Conservation (phyloP, 305 asterid genomes). For the Fraxinus ornus region DNA sequence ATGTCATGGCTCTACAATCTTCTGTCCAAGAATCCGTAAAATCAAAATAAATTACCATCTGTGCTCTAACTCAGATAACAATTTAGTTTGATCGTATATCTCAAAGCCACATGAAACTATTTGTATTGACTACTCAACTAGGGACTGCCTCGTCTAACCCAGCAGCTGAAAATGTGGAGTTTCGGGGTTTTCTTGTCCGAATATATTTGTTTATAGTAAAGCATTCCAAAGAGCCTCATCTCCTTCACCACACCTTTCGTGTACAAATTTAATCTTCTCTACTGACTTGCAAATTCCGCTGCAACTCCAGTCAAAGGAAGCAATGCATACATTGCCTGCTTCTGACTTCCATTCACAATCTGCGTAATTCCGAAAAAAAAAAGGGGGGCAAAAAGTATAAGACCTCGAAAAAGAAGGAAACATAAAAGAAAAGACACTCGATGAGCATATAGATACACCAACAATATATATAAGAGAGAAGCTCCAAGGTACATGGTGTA, state of each 20-base stretch:
- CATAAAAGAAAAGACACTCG: not conserved
- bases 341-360: constrained; percentile 54
- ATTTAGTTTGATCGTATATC: not conserved
- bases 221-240: constrained; percentile 50
- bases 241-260: constrained; percentile 48
- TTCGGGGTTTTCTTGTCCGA: not conserved
- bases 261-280: constrained; percentile 42
- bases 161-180: not conserved
- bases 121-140: not conserved
- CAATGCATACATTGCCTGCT: constrained; percentile 50
- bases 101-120: not conserved
- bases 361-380: not conserved
- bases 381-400: not conserved
- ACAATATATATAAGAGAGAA: not conserved
- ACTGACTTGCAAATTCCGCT: constrained; percentile 53
- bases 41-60: not conserved
- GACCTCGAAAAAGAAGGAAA: not conserved
- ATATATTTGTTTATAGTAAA: constrained; percentile 19
- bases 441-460: not conserved
- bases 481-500: not conserved
- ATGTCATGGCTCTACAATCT: not conserved
- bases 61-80: not conserved
- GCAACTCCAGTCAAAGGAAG: constrained; percentile 53
- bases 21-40: not conserved
- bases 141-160: not conserved